phyloP scores from a whole-genome alignment of 2,329 filamentous ascomycete species.

The Fusarium gaditjirri region DNA sequence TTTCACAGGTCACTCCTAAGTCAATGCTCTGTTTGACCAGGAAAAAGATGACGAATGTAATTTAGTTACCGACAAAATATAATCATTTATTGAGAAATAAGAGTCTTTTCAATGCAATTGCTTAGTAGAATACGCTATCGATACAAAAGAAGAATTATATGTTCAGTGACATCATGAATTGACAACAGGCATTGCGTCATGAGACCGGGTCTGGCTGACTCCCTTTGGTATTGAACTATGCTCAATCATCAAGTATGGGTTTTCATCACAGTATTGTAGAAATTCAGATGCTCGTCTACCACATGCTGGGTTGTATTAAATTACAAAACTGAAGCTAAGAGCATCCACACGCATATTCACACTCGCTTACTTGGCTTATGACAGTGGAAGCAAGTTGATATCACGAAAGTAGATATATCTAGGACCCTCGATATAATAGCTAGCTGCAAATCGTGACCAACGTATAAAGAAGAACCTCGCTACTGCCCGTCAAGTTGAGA shows the following conservation, averaged over 20 bases:
- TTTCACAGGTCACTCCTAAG: not conserved
- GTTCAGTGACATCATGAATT: conserved; percentile 27
- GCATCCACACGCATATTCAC: not conserved
- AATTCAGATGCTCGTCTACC: not conserved
- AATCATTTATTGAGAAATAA: not conserved
- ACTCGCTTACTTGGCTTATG: not conserved
- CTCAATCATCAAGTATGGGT: not conserved
- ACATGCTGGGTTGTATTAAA: conserved; percentile 2
- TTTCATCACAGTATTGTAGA: not conserved
- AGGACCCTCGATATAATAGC: not conserved
- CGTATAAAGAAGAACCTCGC: not conserved
- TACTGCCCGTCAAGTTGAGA: conserved; percentile 2
- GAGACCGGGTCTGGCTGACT: conserved; percentile 21
- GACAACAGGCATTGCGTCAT: conserved; percentile 31
- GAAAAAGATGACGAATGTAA: not conserved
- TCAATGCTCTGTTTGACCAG: not conserved
- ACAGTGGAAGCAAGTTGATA: not conserved
- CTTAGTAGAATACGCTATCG: not conserved
- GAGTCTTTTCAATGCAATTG: not conserved
- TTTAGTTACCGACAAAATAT: not conserved
- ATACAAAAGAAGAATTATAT: conserved; percentile 6
- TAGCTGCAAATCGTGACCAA: conserved; percentile 2
- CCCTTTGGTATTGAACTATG: not conserved
- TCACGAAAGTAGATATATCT: not conserved
- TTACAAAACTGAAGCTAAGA: not conserved